Evolutionary conservation across 805 yeast species (phyloP), one percentile per base, ranked within the genome.

Genomic region (Suhomyces pyralidae): DNA sequence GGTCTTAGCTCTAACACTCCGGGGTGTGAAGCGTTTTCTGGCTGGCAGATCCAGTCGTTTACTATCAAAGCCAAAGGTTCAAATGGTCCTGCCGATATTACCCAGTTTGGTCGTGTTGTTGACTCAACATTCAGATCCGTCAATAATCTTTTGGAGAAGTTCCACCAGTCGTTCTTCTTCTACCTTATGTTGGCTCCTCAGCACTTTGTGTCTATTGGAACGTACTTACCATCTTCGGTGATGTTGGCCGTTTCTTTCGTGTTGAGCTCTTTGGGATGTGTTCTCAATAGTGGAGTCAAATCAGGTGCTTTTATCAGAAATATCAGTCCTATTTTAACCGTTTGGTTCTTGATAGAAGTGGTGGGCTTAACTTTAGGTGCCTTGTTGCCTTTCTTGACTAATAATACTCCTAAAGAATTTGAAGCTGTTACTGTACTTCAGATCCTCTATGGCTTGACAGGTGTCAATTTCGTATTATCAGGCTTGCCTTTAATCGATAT

Each of bases 81-180:
- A 1, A 60, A 61, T 1, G 89, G 89, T 1, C 75, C 77, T 0
- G 77, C 76, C 51, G 98, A 94, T 70, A 84, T 93, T 52, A 93
- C 98, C 1, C 90, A 94, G 24, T 86, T 88, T 66, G 99, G 98
- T 4, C 81, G 98, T 65, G 79, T 93, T 3, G 81, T 90, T 17
- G 99, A 94, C 69, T 90, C 96, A 2, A 75, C 87, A 7, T 85
- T 92, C 64, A 81, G 99, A 55, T 85, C 97, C 0, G 88, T 94
- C 36, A 94, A 94, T 72, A 94, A 94, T 66, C 77, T 94, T 59
- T 75, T 93, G 38, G 99, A 94, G 67, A 96, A 93, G 66, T 93
- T 93, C 70, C 99, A 94, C 69, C 99, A 94, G 70, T 90, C 97
- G 1, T 94, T 91, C 63, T 94, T 94, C 76, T 94, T 92, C 65